Conservation (phyloP, 1,139 yeast genomes). For the Pichia sp. region DNA sequence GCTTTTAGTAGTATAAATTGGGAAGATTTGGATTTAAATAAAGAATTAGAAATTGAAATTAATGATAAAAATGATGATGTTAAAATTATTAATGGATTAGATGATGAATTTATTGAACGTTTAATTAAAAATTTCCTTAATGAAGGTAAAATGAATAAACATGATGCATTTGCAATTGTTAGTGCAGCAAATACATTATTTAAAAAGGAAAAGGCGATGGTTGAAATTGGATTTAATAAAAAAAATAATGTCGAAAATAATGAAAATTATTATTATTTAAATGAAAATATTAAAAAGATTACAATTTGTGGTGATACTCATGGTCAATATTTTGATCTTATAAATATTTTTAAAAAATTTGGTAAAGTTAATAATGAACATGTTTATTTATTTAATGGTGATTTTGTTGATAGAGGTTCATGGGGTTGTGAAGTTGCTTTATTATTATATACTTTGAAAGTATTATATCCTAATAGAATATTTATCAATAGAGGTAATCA, state of each 20-base stretch:
- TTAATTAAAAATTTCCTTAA: slow-evolving; percentile 65
- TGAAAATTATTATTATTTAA: slow-evolving; percentile 22
- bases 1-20: slow-evolving; percentile 40
- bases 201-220: slow-evolving; percentile 63
- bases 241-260: slow-evolving; percentile 24
- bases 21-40: slow-evolving; percentile 49
- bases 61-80: slow-evolving; percentile 12
- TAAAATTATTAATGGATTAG: slow-evolving; percentile 24
- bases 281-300: slow-evolving; percentile 32
- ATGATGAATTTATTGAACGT: slow-evolving; percentile 51
- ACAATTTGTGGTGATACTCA: slow-evolving; percentile 98
- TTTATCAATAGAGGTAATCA: slow-evolving; percentile 92
- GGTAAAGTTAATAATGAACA: slow-evolving; percentile 64
- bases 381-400: slow-evolving; percentile 87
- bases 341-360: slow-evolving; percentile 67
- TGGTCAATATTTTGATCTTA: slow-evolving; percentile 88
- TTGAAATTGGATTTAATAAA: slow-evolving; percentile 53
- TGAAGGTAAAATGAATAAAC: slow-evolving; percentile 71
- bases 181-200: slow-evolving; percentile 66
- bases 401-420: slow-evolving; percentile 95
- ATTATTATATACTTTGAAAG: slow-evolving; percentile 69
- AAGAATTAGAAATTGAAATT: slow-evolving; percentile 17
- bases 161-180: slow-evolving; percentile 78
- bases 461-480: slow-evolving; percentile 66
- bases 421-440: slow-evolving; percentile 98